Evolutionary conservation across 176 grass and related monocot species (phyloP).

Genomic region (barley (Hordeum vulgare)): MorexV3_pseudomolecules_assembly NC_058519.1:512346293-512346792

Average conservation of each 20-base stretch:
- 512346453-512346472: conserved; percentile 61
- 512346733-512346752: conserved; percentile 23
- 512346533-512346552: conserved; percentile 60
- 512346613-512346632: conserved; percentile 44
- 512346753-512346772: conserved; percentile 45
- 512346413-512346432: neutral
- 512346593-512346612: neutral
- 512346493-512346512: conserved; percentile 60
- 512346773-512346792: conserved; percentile 49
- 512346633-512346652: conserved; percentile 27
- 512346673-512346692: conserved; percentile 42
- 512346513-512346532: conserved; percentile 59
- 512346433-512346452: conserved; percentile 20
- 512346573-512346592: neutral
- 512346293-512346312: conserved; percentile 5
- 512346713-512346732: conserved; percentile 56
- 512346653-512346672: conserved; percentile 41
- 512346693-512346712: conserved; percentile 35
- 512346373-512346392: conserved; percentile 57
- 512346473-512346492: conserved; percentile 74
- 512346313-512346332: conserved; percentile 9
- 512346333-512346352: conserved; percentile 59
- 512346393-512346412: neutral
- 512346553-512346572: conserved; percentile 3
- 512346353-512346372: conserved; percentile 74